Base-by-base conservation (phyloP, 441 rosid species). In the Theobroma grandiflorum region DNA sequence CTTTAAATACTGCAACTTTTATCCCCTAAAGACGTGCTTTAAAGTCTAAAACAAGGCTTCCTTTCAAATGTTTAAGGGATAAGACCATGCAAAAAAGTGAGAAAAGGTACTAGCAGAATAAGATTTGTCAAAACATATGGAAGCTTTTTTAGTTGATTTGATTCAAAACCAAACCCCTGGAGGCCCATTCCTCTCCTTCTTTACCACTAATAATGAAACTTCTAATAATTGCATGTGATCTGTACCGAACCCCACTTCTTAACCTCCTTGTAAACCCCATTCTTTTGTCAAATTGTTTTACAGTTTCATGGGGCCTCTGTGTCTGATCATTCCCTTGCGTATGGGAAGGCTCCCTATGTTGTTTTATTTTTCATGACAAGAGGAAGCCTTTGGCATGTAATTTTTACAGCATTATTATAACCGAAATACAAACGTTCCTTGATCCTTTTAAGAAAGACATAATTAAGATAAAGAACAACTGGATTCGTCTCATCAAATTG, bases 181-280 rank as follows among this genome's bases (percentile, higher is more conserved):
- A 26, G 58, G 61, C 64, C 81, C 65, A 62, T 16, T 37, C 12
- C 18, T 11, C 43, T 26, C 22, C 35, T 12, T 70, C 37, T 8
- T 18, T 16, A n/a, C 22, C 1, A 15, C 35, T 73, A 59, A 71
- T 69, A 49, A 66, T 76, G 78, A 76, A 53, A 45, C 31, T 59
- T 26, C 42, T 78, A 82, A 86, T 86, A 78, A 88, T 88, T 81
- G 83, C 83, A 71, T 76, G 50, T 74, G 82, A 78, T 47, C 79
- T 70, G 80, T 61, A 15, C 67, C 26, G 63, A 63, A 42, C 81
- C 84, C 86, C 83, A 68, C 82, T 16, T 71, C 35, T 16, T 8
- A 15, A 70, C 42, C 20, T 50, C 59, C 53, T 2, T 35, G 2
- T 0, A 35, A 63, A 15, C 4, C 4, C 67, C 43, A 1, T 26